Percentiles rank a stretch among this genome's conserved stretches.
Conservation (phyloP, 495 filamentous ascomycete genomes). For the Tuber umbilicatum region DNA sequence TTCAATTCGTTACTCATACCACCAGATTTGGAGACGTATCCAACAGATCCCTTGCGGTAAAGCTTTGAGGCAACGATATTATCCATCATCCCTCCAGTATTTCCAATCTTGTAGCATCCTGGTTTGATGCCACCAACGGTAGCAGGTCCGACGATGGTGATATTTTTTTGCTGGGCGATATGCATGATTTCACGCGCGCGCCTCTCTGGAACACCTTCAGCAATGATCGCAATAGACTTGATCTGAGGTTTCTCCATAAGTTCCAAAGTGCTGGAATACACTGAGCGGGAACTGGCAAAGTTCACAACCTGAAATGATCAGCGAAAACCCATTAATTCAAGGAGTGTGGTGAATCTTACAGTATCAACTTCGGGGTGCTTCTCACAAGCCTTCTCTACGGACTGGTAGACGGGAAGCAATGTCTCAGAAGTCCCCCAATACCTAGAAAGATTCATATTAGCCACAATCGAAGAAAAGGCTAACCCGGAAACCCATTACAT, state of each 20-base stretch:
- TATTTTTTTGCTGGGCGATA: conserved; percentile 92
- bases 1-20: conserved; percentile 99
- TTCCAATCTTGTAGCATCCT: conserved; percentile 98
- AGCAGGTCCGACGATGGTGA: conserved; percentile 97
- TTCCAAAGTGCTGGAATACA: conserved; percentile 97
- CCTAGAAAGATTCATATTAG: conserved; percentile 43
- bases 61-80: conserved; percentile 99
- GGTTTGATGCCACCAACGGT: conserved; percentile 99
- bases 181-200: conserved; percentile 96
- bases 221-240: conserved; percentile 96
- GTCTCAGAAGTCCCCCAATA: conserved; percentile 99
- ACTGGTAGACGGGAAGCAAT: conserved; percentile 95
- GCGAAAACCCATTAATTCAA: neutral
- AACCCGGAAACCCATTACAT: conserved; percentile 54
- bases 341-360: conserved; percentile 14
- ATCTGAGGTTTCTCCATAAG: conserved; percentile 96
- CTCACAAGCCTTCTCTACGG: conserved; percentile 83
- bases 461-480: conserved; percentile 5
- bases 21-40: conserved; percentile 98
- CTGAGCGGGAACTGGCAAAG: conserved; percentile 96
- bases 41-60: conserved; percentile 96
- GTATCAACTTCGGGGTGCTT: conserved; percentile 97
- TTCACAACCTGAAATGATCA: conserved; percentile 65
- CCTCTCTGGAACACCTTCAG: conserved; percentile 97
- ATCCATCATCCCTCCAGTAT: conserved; percentile 99